A percentile compares a stretch with the other conserved stretches of the same genome.
Conservation (phyloP, 1,139 yeast genomes). For the Hyphopichia pseudoburtonii region DNA sequence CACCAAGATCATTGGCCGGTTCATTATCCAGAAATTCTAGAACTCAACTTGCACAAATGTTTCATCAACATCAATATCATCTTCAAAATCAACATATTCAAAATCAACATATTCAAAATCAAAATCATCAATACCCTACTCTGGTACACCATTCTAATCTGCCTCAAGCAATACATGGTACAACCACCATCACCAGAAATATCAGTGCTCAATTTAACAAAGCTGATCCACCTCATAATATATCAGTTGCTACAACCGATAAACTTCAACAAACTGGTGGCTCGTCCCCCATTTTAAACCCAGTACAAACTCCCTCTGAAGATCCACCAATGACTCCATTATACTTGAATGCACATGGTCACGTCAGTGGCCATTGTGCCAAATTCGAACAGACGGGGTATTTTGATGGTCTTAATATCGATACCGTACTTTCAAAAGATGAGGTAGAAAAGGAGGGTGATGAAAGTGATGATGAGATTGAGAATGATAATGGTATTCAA, state of each 20-base stretch:
- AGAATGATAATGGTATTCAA: conserved; percentile 12
- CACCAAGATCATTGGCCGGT: conserved; percentile 38
- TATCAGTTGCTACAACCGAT: too few relatives aligned
- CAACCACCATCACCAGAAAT: too few relatives aligned
- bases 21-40: conserved; percentile 20
- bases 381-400: conserved; percentile 1
- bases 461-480: conserved; percentile 9
- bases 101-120: conserved; percentile 8
- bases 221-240: too few relatives aligned
- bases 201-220: too few relatives aligned
- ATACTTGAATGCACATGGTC: conserved; percentile 20
- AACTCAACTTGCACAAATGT: conserved; percentile 18
- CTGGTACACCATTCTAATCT: conserved; percentile 1
- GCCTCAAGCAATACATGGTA: too few relatives aligned
- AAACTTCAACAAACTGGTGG: conserved; percentile 17
- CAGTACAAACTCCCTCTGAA: conserved; percentile 46
- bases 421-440: neutral
- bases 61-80: conserved; percentile 10
- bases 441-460: neutral
- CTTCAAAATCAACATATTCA: conserved; percentile 8
- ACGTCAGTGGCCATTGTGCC: too few relatives aligned
- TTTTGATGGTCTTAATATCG: neutral
- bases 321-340: conserved; percentile 52
- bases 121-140: conserved; percentile 4
- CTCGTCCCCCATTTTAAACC: conserved; percentile 38